Conservation (phyloP, 305 asterid genomes). For the Fraxinus albicans region DNA sequence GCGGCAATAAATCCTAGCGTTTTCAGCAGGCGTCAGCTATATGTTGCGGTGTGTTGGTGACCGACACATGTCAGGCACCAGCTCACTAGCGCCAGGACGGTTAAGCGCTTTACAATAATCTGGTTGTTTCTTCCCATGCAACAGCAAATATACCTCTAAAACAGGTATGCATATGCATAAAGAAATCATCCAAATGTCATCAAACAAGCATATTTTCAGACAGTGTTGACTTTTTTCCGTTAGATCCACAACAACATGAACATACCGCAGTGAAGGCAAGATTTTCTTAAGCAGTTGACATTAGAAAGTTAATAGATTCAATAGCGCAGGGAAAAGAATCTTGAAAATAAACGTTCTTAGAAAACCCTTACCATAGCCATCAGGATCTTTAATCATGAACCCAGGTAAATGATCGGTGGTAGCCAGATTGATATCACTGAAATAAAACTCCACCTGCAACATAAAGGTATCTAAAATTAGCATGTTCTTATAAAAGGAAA, state of each 20-base stretch:
- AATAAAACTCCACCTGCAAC: conserved; percentile 82
- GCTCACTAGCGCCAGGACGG: not conserved
- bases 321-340: not conserved
- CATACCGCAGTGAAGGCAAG: not conserved
- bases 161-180: conserved; percentile 1
- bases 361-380: conserved; percentile 66
- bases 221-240: not conserved
- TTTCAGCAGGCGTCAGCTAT: not conserved
- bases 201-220: not conserved
- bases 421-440: conserved; percentile 89
- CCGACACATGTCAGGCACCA: not conserved
- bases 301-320: not conserved
- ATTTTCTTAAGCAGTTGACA: not conserved
- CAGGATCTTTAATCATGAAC: conserved; percentile 75
- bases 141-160: not conserved
- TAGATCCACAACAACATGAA: conserved; percentile 7
- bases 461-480: conserved; percentile 13
- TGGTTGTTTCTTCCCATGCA: conserved; percentile 8
- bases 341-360: conserved; percentile 9
- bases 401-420: conserved; percentile 77
- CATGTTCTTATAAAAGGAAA: not conserved
- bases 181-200: not conserved
- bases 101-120: not conserved
- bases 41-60: not conserved
- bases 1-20: not conserved